phyloP scores from a whole-genome alignment of 805 yeast genomes.

The Hanseniaspora lachancei region DNA sequence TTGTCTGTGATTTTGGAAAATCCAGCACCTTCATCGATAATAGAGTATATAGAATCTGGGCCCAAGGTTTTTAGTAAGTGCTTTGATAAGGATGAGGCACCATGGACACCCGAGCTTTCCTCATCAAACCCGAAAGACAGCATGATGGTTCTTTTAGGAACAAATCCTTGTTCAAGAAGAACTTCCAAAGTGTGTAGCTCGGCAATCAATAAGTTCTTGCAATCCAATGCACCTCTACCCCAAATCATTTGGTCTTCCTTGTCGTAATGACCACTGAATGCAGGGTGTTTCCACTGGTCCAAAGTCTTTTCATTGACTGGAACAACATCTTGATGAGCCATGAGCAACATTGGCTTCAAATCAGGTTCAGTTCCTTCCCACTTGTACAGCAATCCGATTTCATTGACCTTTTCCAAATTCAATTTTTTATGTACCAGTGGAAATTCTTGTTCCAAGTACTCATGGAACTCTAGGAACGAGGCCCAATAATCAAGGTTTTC shows the following conservation, averaged over 20 bases:
- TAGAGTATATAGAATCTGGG: conserved; percentile 40
- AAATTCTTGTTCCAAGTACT: conserved; percentile 40
- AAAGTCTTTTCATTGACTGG: conserved; percentile 55
- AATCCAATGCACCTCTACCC: conserved; percentile 72
- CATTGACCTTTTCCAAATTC: conserved; percentile 43
- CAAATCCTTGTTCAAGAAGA: conserved; percentile 37
- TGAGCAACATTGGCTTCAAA: conserved; percentile 53
- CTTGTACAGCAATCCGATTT: conserved; percentile 51
- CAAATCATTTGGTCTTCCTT: conserved; percentile 40
- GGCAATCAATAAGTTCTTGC: conserved; percentile 56
- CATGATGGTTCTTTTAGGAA: conserved; percentile 50
- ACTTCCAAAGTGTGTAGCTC: conserved; percentile 54
- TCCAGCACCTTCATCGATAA: conserved; percentile 59
- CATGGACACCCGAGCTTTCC: conserved; percentile 51
- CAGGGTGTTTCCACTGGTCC: conserved; percentile 52
- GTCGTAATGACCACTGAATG: conserved; percentile 55
- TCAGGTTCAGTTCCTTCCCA: conserved; percentile 43
- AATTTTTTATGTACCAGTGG: conserved; percentile 40
- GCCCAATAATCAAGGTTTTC: conserved; percentile 34
- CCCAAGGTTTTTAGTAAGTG: conserved; percentile 46
- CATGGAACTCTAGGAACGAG: conserved; percentile 37
- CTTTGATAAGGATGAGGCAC: conserved; percentile 41
- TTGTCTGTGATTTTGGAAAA: conserved; percentile 30
- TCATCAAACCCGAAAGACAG: conserved; percentile 70
- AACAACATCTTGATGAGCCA: conserved; percentile 79